A percentile compares a stretch with the other conserved stretches of the same genome.
Conservation (phyloP, 352 stramenopile species). For the Pythium dissotocum region DNA sequence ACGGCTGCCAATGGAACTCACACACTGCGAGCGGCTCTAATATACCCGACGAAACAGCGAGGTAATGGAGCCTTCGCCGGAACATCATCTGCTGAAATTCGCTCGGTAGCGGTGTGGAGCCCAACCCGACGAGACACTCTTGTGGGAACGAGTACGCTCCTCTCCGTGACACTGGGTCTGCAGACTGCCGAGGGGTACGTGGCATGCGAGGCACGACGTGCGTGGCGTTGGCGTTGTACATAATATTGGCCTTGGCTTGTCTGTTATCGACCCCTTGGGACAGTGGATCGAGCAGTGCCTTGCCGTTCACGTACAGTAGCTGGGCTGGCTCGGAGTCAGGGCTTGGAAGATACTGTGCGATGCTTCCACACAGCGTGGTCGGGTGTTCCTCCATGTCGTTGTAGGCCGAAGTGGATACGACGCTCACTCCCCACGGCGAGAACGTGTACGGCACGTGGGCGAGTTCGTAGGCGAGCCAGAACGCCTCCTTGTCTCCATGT, state of each 20-base stretch:
- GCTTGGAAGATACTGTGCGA: slow-evolving; percentile 57
- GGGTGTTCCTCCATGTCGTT: slow-evolving; percentile 52
- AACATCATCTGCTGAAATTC: slow-evolving; percentile 37
- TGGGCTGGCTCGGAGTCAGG: slow-evolving; percentile 22
- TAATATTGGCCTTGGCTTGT: slow-evolving; percentile 25
- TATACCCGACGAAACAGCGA: slow-evolving; percentile 36
- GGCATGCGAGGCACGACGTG: slow-evolving; percentile 50
- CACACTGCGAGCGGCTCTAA: slow-evolving; percentile 37
- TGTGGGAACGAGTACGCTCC: slow-evolving; percentile 20
- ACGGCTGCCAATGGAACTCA: neutral
- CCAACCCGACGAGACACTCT: slow-evolving; percentile 53
- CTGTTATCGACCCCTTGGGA: slow-evolving; percentile 24
- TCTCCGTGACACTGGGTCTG: neutral
- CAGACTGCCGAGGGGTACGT: slow-evolving; percentile 15
- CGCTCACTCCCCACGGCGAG: slow-evolving; percentile 60
- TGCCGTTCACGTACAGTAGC: slow-evolving; percentile 61
- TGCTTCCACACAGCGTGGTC: slow-evolving; percentile 65
- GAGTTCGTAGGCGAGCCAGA: slow-evolving; percentile 70
- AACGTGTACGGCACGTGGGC: slow-evolving; percentile 59
- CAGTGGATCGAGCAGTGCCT: slow-evolving; percentile 51
- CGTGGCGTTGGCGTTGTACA: slow-evolving; percentile 51
- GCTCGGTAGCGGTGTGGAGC: slow-evolving; percentile 37
- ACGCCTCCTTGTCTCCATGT: slow-evolving; percentile 50
- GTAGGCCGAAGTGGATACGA: slow-evolving; percentile 51
- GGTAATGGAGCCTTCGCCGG: slow-evolving; percentile 42